Evolutionary conservation across 2,329 filamentous ascomycete species (phyloP).

Genomic region (Lizonia empirigonia): DNA sequence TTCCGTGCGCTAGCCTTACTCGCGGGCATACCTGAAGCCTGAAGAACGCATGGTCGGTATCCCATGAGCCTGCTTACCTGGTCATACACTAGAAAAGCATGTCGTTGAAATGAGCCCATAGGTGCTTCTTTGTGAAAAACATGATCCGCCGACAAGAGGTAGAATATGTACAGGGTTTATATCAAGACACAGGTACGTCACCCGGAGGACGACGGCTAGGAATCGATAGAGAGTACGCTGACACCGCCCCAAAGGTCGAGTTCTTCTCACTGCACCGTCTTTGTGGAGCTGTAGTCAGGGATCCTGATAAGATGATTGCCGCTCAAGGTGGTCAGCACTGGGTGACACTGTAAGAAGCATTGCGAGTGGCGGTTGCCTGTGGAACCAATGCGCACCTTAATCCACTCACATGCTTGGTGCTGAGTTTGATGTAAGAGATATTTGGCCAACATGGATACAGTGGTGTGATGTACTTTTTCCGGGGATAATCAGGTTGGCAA

Average conservation of each 20-base stretch:
- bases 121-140: not conserved
- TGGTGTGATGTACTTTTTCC: not conserved
- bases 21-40: not conserved
- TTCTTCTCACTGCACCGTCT: not conserved
- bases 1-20: conserved; percentile 6
- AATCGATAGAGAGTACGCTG: not conserved
- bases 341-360: not conserved
- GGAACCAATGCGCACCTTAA: not conserved
- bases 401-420: no score
- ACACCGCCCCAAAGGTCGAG: not conserved
- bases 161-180: not conserved
- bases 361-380: not conserved
- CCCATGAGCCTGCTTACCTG: not conserved
- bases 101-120: not conserved
- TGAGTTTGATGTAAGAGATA: no score
- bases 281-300: not conserved
- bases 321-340: not conserved
- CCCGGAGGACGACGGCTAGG: no score
- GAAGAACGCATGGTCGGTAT: not conserved
- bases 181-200: no score
- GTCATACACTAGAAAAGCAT: not conserved
- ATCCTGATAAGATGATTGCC: not conserved
- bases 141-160: not conserved
- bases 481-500: not conserved
- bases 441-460: no score